These are phyloP conservation scores for Sapria himalayana DNA, from an alignment of 345 rosid genomes.

Conservation along the genomic window DNA sequence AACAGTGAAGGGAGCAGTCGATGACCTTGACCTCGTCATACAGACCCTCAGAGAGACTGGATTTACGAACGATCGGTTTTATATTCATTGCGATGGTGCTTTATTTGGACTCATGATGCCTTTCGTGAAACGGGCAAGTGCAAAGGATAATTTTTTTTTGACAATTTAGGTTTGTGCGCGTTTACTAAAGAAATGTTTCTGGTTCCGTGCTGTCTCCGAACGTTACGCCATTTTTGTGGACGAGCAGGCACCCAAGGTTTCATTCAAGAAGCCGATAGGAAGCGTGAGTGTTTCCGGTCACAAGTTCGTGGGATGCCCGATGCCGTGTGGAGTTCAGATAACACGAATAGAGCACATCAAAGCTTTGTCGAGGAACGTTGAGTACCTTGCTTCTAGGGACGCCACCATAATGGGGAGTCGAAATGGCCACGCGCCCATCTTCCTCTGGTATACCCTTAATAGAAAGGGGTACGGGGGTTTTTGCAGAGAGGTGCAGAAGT, in stretches of 20 bases:
- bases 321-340: constrained; percentile 95
- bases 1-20: constrained; percentile 93
- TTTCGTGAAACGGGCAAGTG: constrained; percentile 68
- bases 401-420: constrained; percentile 99
- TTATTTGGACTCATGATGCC: constrained; percentile 98
- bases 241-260: constrained; percentile 74
- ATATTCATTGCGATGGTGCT: constrained; percentile 98
- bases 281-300: constrained; percentile 93
- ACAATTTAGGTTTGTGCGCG: neutral
- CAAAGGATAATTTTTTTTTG: neutral
- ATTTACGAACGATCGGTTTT: constrained; percentile 49
- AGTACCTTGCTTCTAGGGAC: constrained; percentile 87
- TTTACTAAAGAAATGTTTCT: no score
- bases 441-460: constrained; percentile 90
- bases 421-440: constrained; percentile 92
- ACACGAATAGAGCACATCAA: constrained; percentile 72
- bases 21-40: constrained; percentile 89
- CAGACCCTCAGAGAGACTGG: constrained; percentile 75
- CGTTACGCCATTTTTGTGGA: constrained; percentile 7
- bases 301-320: constrained; percentile 91
- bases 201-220: no score
- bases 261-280: constrained; percentile 81
- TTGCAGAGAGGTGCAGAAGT: constrained; percentile 90
- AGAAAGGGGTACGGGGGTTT: constrained; percentile 82
- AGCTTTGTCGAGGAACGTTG: constrained; percentile 64